Evolutionary conservation across 441 rosid genomes (phyloP).

Genomic region (Euphorbia corollata): DNA sequence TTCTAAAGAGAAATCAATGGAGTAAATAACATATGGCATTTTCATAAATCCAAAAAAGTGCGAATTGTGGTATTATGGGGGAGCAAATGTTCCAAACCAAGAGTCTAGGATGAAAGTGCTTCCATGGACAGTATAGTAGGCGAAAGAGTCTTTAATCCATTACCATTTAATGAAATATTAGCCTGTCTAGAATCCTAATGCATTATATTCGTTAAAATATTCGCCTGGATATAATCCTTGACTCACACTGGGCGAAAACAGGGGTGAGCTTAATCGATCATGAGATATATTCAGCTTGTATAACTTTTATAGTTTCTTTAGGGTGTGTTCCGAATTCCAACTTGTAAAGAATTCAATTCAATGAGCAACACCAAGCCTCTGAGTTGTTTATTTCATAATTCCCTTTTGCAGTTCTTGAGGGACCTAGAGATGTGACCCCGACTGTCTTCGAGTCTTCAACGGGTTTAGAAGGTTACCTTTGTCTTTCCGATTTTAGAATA

Average conservation of each 20-base stretch:
- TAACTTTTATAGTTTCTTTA: background rate
- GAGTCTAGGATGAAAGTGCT: too few relatives aligned
- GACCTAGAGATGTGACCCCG: constrained; percentile 75
- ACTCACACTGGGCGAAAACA: background rate
- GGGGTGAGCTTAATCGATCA: background rate
- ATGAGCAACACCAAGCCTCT: background rate
- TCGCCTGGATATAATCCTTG: background rate
- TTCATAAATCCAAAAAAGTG: too few relatives aligned
- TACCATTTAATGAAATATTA: too few relatives aligned
- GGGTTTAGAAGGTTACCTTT: constrained; percentile 62
- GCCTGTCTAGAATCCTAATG: too few relatives aligned
- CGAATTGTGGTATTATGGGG: too few relatives aligned
- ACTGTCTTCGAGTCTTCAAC: constrained; percentile 62
- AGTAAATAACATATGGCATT: too few relatives aligned
- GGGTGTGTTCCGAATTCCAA: too few relatives aligned
- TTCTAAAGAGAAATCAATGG: too few relatives aligned
- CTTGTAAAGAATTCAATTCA: too few relatives aligned
- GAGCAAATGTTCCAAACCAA: too few relatives aligned
- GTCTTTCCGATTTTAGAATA: background rate
- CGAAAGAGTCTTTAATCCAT: too few relatives aligned
- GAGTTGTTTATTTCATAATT: background rate
- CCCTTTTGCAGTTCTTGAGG: constrained; percentile 58
- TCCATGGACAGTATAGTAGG: too few relatives aligned
- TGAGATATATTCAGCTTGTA: background rate
- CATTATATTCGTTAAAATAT: background rate